A percentile compares a stretch with the other conserved stretches of the same genome.
phyloP scores from a whole-genome alignment of 2,329 filamentous ascomycete species.

The Fusarium succisae region DNA sequence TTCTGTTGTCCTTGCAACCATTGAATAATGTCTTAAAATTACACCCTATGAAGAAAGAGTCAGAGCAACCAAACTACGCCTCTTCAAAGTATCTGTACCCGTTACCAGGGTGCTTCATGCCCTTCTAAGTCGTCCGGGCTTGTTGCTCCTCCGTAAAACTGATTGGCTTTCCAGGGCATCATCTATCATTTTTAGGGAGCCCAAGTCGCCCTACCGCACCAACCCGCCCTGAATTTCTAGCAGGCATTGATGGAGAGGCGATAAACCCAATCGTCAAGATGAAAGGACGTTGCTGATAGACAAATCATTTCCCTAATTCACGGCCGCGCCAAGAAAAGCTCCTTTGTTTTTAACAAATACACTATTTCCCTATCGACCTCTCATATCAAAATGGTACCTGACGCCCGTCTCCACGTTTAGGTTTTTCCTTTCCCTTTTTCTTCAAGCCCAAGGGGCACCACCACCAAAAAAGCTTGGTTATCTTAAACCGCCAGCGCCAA shows the following conservation, averaged over 20 bases:
- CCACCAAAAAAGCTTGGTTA: conserved; percentile 11
- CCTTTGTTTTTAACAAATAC: not conserved
- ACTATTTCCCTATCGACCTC: not conserved
- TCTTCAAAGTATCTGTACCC: conserved; percentile 10
- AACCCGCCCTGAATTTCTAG: conserved; percentile 12
- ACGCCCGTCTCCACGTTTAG: conserved; percentile 27
- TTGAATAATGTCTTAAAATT: conserved; percentile 8
- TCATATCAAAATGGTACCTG: conserved; percentile 12
- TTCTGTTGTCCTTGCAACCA: not conserved
- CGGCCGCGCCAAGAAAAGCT: not conserved
- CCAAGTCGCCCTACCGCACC: conserved; percentile 9
- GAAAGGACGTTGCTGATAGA: not conserved
- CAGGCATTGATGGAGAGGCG: not conserved
- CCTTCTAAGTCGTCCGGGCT: conserved; percentile 9
- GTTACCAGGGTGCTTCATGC: conserved; percentile 10
- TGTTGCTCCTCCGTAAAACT: conserved; percentile 2
- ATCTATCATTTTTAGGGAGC: conserved; percentile 4
- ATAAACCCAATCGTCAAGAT: not conserved
- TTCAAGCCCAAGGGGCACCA: conserved; percentile 17
- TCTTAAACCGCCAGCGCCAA: not conserved
- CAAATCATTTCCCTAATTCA: not conserved
- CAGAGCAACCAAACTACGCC: not conserved
- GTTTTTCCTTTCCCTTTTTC: conserved; percentile 3
- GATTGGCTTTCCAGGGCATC: conserved; percentile 18
- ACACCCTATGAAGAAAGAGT: conserved; percentile 18